Evolutionary conservation across 1,284 basidiomycete species (phyloP), one percentile per base, ranked within the genome.

Genomic region (Trichosporon sp.): DNA sequence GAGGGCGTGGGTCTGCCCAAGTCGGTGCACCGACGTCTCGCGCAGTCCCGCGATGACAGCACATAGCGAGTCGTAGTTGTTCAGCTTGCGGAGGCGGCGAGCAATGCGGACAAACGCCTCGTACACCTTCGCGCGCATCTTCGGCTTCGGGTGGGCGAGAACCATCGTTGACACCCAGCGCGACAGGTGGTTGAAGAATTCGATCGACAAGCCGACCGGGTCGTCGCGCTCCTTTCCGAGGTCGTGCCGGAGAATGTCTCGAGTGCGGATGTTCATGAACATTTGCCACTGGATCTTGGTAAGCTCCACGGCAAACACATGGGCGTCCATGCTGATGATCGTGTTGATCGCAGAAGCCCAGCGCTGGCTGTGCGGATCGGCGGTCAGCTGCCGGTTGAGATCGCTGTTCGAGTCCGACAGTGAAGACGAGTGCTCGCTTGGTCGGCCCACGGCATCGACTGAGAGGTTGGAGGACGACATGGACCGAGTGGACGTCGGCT

Each of bases 121-220:
- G 69, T 80, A 82, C n/a, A 81, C 73, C 51, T 74, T 74, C 1
- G 80, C 82, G 2, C 82, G 80, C 64, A 78, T 71, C 68, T 83
- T 83, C 31, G 81, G 69, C 66, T 82, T 83, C 1, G 76, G 75
- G 35, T 77, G 76, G 0, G 80, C 78, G 23, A 83, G 75, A 34
- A 84, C 76, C 69, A 84, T 75, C 4, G 81, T 82, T 23, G 79
- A 79, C 11, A 81, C 79, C 79, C 79, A 81, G 51, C 80, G 74
- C 5, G 81, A 81, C 4, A 84, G 53, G 62, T 80, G 78, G 72
- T 84, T 83, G 77, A 84, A 84, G 68, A 83, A 81, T 13, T 70
- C 68, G 51, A 82, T 82, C 2, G 78, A 76, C 13, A 75, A 70
- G 9, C 76, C 76, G 0, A 83, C 78, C 2, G 80, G 76, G 4